Evolutionary conservation across 2,329 filamentous ascomycete species (phyloP), one percentile per base, ranked within the genome.

Genomic region (Monosporascus ibericus): DNA sequence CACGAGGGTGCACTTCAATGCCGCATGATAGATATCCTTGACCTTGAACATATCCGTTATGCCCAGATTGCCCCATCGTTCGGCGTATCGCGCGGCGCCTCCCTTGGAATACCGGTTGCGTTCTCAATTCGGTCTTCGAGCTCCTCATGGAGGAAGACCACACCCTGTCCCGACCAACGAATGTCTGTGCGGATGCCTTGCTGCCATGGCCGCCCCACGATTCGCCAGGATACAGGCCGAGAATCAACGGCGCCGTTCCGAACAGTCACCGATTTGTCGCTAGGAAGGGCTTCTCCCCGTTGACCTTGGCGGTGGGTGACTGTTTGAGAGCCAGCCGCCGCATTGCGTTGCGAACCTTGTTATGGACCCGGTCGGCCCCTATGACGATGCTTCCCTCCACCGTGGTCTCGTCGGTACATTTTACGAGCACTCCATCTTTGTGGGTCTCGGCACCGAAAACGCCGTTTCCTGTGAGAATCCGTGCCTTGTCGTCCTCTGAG

Each of bases 321-420:
- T 39, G 9, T 30, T 48, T 25, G 11, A 56, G 47, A 6, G 58
- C 58, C 4, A 57, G 48, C 7, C 17, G 22, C 3, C 56, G 52
- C 55, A 61, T 60, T 6, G 42, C 36, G 14, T 48, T 18, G 1
- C 59, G 53, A 8, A 52, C 50, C 3, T 42, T 3, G 40, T 58
- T 61, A 44, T 60, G 52, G 2, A 52, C 53, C 3, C 59, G 55
- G 36, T 60, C 58, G 7, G 58, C 58, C 17, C 58, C 56, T 25
- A 61, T 47, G 18, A 58, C 47, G n/a, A 60, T 51, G 2, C 54
- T 54, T 18, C 57, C 58, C 3, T 57, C 48, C 44, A 58, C 55
- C 17, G n/a, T 37, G 4, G 52, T 57, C 5, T 54, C 58, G 25
- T 60, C 58, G 11, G 44, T 49, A 25, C 55, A 58, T 18, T 39